Base-by-base conservation (phyloP, 106 monocot species). In the Alisma plantagoaquatica region DNA sequence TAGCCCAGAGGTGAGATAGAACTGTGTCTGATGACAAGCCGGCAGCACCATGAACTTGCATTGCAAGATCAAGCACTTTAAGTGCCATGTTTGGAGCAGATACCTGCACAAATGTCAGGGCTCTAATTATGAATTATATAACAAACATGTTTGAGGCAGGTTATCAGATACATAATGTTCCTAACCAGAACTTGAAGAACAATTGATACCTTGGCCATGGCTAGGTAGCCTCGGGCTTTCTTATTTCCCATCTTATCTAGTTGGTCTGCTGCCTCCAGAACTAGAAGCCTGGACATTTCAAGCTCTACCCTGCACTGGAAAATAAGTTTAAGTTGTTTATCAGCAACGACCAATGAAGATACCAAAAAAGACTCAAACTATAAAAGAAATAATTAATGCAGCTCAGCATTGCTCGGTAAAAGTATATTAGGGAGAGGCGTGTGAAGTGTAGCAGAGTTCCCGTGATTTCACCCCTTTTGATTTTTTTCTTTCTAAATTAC, bases 31-130 rank as follows among this genome's bases (percentile, higher is more conserved):
- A 76, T n/a, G 98, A 98, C 51, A 98, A 11, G 38, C 98, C 98
- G 7, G 79, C 90, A 23, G 70, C 98, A 27, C 98, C 90, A 53
- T 98, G 98, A 28, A 90, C 85, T 73, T 98, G 98, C 69, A 98
- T 90, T 28, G 98, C 98, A 46, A 72, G 56, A 68, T 98, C 90
- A n/a, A 98, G 84, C 46, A 98, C 85, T 56, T 59, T 69, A 31
- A 98, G 52, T 46, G 98, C 82, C 85, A 98, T 98, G 50, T 82
- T 90, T 35, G 98, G 98, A 32, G 96, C 76, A 10, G 89, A 75
- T 10, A 96, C 96, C 96, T n/a, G n/a, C n/a, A n/a, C n/a, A n/a
- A n/a, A n/a, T 96, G 66, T 60, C 11, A 48, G 35, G 14, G 35
- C 35, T 38, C 35, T 38, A 38, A 38, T 15, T 48, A 41, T 54